Percentiles rank a stretch among this genome's conserved stretches.
Evolutionary conservation across 352 stramenopile species (phyloP).

Genomic region (Globisporangium spinosum): DNA sequence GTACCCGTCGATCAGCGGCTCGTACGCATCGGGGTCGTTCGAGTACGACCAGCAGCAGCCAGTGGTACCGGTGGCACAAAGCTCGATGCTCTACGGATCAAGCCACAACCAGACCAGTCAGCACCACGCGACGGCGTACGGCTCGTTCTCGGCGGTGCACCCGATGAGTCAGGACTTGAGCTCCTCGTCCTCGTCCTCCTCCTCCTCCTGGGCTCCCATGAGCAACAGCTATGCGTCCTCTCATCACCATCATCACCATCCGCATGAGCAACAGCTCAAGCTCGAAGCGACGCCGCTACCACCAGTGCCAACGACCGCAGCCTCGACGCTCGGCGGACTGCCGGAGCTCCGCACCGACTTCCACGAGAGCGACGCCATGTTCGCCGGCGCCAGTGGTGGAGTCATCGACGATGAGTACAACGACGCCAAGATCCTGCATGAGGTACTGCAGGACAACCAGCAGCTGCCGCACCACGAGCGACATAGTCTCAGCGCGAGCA

Average conservation of each 20-base stretch:
- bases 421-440: constrained; percentile 19
- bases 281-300: neutral
- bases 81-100: neutral
- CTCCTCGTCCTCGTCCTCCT: neutral
- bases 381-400: neutral
- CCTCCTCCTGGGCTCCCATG: neutral
- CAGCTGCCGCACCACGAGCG: neutral
- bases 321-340: neutral
- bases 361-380: neutral
- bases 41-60: neutral
- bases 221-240: neutral
- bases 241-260: neutral
- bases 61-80: neutral
- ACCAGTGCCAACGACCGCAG: neutral
- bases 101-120: neutral
- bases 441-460: constrained; percentile 18
- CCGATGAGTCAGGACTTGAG: constrained; percentile 1
- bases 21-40: neutral
- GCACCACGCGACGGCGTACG: neutral
- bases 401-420: constrained; percentile 14
- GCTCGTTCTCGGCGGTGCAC: neutral
- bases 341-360: constrained; percentile 6
- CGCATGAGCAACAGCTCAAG: neutral
- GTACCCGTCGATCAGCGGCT: neutral
- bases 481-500: neutral